Evolutionary conservation across 2,329 filamentous ascomycete species (phyloP).

Genomic region (Nemania abortiva): DNA sequence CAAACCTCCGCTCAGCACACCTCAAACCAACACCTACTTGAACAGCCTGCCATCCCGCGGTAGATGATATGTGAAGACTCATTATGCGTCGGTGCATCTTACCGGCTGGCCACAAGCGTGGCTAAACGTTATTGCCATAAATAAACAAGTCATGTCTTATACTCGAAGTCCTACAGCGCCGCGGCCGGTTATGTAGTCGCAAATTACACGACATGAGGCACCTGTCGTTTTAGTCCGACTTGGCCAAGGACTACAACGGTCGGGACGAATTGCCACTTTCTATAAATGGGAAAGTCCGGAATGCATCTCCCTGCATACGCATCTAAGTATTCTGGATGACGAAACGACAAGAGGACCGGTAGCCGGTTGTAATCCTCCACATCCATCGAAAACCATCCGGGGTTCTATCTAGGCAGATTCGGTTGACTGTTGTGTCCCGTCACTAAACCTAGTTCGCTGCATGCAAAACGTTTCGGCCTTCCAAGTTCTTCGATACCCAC

Average conservation of each 20-base stretch:
- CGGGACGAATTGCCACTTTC: constrained; percentile 37
- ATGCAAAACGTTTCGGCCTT: constrained; percentile 46
- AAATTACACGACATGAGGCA: constrained; percentile 45
- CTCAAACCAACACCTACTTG: constrained; percentile 14
- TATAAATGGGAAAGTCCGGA: constrained; percentile 35
- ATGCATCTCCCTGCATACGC: constrained; percentile 38
- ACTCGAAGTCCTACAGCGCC: constrained; percentile 36
- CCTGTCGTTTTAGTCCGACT: constrained; percentile 38
- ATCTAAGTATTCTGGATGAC: constrained; percentile 34
- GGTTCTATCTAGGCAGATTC: constrained; percentile 44
- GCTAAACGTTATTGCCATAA: constrained; percentile 34
- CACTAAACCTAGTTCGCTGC: constrained; percentile 47
- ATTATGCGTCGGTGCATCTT: constrained; percentile 27
- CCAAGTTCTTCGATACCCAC: constrained; percentile 41
- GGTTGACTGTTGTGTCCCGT: constrained; percentile 46
- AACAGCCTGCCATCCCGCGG: constrained; percentile 14
- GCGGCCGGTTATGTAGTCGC: constrained; percentile 44
- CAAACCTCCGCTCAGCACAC: constrained; percentile 25
- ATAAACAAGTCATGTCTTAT: constrained; percentile 20
- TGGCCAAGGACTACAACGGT: constrained; percentile 34
- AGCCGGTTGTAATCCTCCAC: constrained; percentile 42
- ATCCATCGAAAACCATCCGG: constrained; percentile 44
- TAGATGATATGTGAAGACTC: constrained; percentile 20
- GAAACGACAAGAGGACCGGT: constrained; percentile 29
- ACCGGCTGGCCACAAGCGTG: constrained; percentile 42